Percentiles rank a stretch among this genome's conserved stretches.
Conservation (phyloP, 2,329 filamentous ascomycete genomes). For the Sclerotinia minor region DNA sequence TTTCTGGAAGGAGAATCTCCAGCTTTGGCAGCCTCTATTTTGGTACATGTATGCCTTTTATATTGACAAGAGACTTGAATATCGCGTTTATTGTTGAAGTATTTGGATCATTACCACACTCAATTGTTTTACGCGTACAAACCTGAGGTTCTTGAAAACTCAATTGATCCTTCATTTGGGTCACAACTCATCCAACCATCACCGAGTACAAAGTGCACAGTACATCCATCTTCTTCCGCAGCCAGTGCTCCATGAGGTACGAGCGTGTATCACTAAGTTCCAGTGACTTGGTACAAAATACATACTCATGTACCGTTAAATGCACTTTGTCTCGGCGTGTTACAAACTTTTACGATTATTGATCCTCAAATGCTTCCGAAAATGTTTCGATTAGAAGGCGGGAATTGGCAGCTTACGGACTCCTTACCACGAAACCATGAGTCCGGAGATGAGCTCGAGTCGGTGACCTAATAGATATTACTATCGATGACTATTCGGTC, state of each 20-base stretch:
- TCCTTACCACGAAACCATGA: conserved; percentile 7
- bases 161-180: not conserved
- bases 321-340: not conserved
- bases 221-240: not conserved
- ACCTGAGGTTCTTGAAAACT: not conserved
- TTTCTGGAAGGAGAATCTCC: not conserved
- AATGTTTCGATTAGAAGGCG: conserved; percentile 16
- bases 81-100: fast-evolving
- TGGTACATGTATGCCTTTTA: not conserved
- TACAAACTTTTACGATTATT: not conserved
- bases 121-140: not conserved
- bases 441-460: conserved; percentile 11
- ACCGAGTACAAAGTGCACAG: not conserved
- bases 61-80: not conserved
- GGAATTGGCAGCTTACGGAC: not conserved
- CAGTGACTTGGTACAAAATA: conserved; percentile 8
- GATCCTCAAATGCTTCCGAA: not conserved
- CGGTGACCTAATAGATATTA: not conserved
- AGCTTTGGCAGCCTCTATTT: no score
- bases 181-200: not conserved
- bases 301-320: not conserved
- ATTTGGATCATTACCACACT: not conserved
- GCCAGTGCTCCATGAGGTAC: not conserved
- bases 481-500: not conserved
- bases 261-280: not conserved